These are phyloP conservation scores for Beauveria sp. DNA, from an alignment of 2,329 filamentous ascomycete genomes.

Conservation along the genomic window DNA sequence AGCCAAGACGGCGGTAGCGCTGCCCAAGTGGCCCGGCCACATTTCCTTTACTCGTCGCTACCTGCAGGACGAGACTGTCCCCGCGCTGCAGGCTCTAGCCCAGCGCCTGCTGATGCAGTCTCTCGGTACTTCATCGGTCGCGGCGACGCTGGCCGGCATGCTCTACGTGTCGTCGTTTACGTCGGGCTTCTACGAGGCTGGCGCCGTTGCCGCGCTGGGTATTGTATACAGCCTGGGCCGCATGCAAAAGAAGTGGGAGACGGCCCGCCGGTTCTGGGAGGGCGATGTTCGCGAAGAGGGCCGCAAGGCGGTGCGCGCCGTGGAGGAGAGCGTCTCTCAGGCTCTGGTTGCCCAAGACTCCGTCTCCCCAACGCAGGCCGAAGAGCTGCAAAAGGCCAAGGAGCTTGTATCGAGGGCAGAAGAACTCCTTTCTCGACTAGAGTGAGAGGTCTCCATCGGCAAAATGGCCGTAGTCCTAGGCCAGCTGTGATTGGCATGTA, in stretches of 20 bases:
- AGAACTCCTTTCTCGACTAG: conserved; percentile 39
- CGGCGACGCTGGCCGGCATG: conserved; percentile 45
- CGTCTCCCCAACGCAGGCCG: conserved; percentile 18
- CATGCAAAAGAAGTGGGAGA: conserved; percentile 57
- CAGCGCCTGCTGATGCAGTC: conserved; percentile 71
- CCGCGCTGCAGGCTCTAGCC: conserved; percentile 63
- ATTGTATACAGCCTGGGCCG: conserved; percentile 50
- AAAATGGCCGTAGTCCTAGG: neutral
- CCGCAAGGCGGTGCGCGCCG: conserved; percentile 50
- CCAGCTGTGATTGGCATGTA: neutral
- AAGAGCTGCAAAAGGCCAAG: conserved; percentile 32
- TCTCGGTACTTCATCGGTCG: conserved; percentile 61
- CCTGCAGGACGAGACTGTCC: conserved; percentile 58
- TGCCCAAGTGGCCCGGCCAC: conserved; percentile 62
- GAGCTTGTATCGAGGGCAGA: conserved; percentile 42
- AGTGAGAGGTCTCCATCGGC: conserved; percentile 24
- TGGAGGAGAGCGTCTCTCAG: conserved; percentile 44
- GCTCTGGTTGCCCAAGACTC: conserved; percentile 30
- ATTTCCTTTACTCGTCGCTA: conserved; percentile 65
- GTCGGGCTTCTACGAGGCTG: conserved; percentile 50
- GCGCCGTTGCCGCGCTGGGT: conserved; percentile 53
- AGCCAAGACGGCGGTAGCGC: conserved; percentile 10
- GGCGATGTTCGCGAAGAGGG: conserved; percentile 60
- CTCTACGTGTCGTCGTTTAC: conserved; percentile 49
- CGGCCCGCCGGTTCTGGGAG: conserved; percentile 54